These are phyloP conservation scores for Penicillium digitatum DNA, from an alignment of 2,329 filamentous ascomycete species.

Conservation along the genomic window DNA sequence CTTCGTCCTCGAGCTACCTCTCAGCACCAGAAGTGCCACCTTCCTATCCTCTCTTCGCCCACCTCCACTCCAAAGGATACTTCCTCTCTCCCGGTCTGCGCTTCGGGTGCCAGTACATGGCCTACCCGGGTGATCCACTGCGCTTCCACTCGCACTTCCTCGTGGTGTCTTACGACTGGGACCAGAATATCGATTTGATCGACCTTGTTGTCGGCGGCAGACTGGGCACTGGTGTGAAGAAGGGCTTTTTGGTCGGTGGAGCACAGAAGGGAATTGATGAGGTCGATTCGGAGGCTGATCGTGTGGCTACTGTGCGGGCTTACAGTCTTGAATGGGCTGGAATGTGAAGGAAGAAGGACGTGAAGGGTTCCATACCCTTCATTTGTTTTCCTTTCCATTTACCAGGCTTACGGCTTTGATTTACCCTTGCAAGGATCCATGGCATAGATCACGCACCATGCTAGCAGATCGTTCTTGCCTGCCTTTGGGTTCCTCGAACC, in stretches of 20 bases:
- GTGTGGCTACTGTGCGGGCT: slow-evolving; percentile 52
- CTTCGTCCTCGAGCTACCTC: slow-evolving; percentile 26
- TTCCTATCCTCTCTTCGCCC: slow-evolving; percentile 72
- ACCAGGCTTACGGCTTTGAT: not conserved
- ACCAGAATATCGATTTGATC: slow-evolving; percentile 77
- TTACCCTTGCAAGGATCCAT: not conserved
- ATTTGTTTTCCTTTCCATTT: not conserved
- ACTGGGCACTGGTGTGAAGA: slow-evolving; percentile 92
- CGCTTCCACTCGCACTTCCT: slow-evolving; percentile 95
- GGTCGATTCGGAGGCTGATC: slow-evolving; percentile 33
- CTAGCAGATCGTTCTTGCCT: not conserved
- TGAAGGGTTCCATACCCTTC: not conserved
- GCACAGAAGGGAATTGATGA: slow-evolving; percentile 44
- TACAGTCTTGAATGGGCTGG: slow-evolving; percentile 94
- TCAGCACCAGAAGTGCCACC: slow-evolving; percentile 38
- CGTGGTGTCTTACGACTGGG: slow-evolving; percentile 78
- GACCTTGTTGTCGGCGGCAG: slow-evolving; percentile 82
- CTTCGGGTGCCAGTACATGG: slow-evolving; percentile 90
- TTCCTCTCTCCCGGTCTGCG: slow-evolving; percentile 88
- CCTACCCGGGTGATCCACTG: slow-evolving; percentile 91
- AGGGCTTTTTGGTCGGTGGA: slow-evolving; percentile 83
- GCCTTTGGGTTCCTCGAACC: not conserved
- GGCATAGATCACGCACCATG: not conserved
- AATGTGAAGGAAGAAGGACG: slow-evolving; percentile 56
- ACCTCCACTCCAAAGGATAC: slow-evolving; percentile 74